These are phyloP conservation scores for Floccularia luteovirens DNA, from an alignment of 768 basidiomycete species.

Conservation along the genomic window DNA sequence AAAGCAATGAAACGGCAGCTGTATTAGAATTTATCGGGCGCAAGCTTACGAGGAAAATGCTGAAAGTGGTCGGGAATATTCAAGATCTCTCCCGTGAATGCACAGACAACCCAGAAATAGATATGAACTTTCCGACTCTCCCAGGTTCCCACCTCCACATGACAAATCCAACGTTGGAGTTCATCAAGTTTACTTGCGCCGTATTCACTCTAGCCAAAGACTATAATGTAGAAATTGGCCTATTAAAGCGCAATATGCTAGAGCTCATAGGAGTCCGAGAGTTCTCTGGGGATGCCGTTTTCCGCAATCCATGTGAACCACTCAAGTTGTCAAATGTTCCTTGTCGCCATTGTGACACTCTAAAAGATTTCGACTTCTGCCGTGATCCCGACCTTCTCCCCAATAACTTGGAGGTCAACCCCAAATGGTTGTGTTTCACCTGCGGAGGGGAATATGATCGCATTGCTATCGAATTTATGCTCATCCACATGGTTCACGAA, in stretches of 20 bases:
- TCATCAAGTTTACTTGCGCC: constrained; percentile 82
- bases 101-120: constrained; percentile 40
- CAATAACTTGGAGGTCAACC: constrained; percentile 34
- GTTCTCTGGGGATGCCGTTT: constrained; percentile 78
- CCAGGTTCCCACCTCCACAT: constrained; percentile 82
- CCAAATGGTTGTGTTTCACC: constrained; percentile 61
- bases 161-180: constrained; percentile 79
- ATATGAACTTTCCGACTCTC: constrained; percentile 76
- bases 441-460: constrained; percentile 89
- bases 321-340: constrained; percentile 82
- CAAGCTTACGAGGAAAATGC: constrained; percentile 72
- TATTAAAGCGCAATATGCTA: constrained; percentile 83
- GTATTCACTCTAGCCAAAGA: constrained; percentile 74
- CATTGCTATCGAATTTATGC: constrained; percentile 75
- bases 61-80: constrained; percentile 60
- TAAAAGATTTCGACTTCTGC: constrained; percentile 94
- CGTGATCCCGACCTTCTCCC: constrained; percentile 82
- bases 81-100: constrained; percentile 55
- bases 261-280: constrained; percentile 84
- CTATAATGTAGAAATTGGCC: constrained; percentile 78
- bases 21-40: constrained; percentile 73
- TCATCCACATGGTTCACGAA: constrained; percentile 69
- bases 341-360: constrained; percentile 76
- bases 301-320: constrained; percentile 89
- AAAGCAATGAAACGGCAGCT: constrained; percentile 59